phyloP scores from a whole-genome alignment of 75 land plant genomes.

The Sequoia sempervirens region DNA sequence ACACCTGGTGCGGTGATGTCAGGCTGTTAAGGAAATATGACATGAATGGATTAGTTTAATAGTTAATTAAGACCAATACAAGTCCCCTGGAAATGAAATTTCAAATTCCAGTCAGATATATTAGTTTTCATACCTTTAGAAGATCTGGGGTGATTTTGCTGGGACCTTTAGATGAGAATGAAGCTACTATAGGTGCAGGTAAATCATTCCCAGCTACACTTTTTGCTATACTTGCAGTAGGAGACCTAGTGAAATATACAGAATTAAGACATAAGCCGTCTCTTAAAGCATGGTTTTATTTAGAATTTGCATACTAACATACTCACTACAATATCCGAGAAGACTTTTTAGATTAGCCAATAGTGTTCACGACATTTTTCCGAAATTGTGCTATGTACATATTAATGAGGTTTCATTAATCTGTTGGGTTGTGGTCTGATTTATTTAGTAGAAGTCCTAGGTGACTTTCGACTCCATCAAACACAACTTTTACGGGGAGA shows the following conservation, averaged over 20 bases:
- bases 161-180: constrained; percentile 45
- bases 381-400: too few relatives aligned
- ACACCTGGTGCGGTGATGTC: constrained; percentile 10
- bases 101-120: not conserved
- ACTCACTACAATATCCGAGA: too few relatives aligned
- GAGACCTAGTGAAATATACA: constrained; percentile 1
- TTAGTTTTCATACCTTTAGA: constrained; percentile 22
- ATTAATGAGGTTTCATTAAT: too few relatives aligned
- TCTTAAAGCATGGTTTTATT: not conserved
- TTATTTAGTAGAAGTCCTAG: too few relatives aligned
- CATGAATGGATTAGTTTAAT: not conserved
- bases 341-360: too few relatives aligned
- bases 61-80: not conserved
- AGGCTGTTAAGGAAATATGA: not conserved
- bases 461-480: too few relatives aligned
- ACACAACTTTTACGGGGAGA: not conserved
- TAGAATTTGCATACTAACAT: not conserved
- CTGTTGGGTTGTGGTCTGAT: too few relatives aligned
- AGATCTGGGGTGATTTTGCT: constrained; percentile 15
- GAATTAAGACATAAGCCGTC: not conserved
- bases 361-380: too few relatives aligned
- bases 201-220: not conserved
- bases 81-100: not conserved
- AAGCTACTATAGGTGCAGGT: constrained; percentile 16
- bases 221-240: constrained; percentile 23